Evolutionary conservation across 2,329 filamentous ascomycete species (phyloP).

Genomic region (Venturiaceae sp.): DNA sequence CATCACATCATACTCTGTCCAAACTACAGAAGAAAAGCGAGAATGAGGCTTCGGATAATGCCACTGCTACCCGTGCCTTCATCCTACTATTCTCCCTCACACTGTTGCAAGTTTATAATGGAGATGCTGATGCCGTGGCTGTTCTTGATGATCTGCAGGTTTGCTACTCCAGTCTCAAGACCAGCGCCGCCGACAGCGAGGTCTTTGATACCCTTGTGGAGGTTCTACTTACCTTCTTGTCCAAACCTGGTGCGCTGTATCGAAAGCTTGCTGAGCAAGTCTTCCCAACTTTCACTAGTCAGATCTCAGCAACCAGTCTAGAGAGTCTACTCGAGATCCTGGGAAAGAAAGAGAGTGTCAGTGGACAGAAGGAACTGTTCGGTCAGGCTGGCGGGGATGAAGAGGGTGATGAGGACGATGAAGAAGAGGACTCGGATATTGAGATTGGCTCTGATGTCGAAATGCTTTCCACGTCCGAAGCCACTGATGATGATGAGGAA

Average conservation of each 20-base stretch:
- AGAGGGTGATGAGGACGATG: constrained; percentile 29
- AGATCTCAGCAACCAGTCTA: constrained; percentile 65
- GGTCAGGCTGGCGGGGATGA: constrained; percentile 34
- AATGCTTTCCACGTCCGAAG: constrained; percentile 29
- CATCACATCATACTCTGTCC: constrained; percentile 19
- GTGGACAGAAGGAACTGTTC: constrained; percentile 82
- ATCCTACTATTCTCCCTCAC: constrained; percentile 76
- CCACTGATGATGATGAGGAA: constrained; percentile 15
- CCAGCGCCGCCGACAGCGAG: constrained; percentile 18
- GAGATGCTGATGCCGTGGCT: constrained; percentile 74
- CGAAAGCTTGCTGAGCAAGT: constrained; percentile 81
- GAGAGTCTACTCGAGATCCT: constrained; percentile 60
- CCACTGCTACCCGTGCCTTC: constrained; percentile 51
- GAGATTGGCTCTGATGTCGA: constrained; percentile 35
- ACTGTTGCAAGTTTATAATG: constrained; percentile 81
- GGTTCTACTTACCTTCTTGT: constrained; percentile 80
- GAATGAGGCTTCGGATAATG: constrained; percentile 20
- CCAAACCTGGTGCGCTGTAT: constrained; percentile 75
- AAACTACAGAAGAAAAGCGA: constrained; percentile 14
- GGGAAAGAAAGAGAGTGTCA: constrained; percentile 66
- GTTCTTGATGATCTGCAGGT: constrained; percentile 73
- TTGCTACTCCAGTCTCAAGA: constrained; percentile 54
- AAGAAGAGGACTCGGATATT: constrained; percentile 35
- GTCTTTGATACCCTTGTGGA: constrained; percentile 62
- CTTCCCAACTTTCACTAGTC: constrained; percentile 69